Evolutionary conservation across 306 rosid species (phyloP).

Genomic region (Lathyrus sativus): DNA sequence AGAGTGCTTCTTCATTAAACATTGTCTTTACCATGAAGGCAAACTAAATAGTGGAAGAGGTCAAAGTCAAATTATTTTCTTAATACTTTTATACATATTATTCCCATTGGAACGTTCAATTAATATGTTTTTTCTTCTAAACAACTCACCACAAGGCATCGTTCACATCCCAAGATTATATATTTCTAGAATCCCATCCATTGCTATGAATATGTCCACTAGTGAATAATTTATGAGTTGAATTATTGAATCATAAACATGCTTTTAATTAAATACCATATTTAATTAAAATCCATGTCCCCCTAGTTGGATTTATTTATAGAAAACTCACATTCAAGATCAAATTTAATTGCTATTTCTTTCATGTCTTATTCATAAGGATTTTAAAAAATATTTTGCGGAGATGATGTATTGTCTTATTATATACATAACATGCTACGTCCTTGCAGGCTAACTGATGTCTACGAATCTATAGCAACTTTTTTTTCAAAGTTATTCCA

Average conservation of each 20-base stretch:
- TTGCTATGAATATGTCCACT: constrained; percentile 33
- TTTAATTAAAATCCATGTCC: constrained; percentile 41
- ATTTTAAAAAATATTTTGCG: constrained; percentile 26
- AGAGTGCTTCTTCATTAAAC: too few species aligned
- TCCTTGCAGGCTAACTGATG: constrained; percentile 11
- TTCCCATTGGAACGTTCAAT: constrained; percentile 34
- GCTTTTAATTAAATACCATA: constrained; percentile 34
- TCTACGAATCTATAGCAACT: constrained; percentile 19
- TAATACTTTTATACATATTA: background rate
- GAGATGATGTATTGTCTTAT: constrained; percentile 26
- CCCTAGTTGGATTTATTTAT: constrained; percentile 55
- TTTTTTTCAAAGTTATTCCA: constrained; percentile 30
- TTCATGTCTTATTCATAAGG: constrained; percentile 47
- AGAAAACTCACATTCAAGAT: constrained; percentile 36
- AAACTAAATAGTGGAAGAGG: background rate
- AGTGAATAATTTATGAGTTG: constrained; percentile 40
- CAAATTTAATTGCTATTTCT: constrained; percentile 37
- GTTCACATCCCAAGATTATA: constrained; percentile 39
- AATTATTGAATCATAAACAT: constrained; percentile 33
- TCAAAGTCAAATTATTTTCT: constrained; percentile 43
- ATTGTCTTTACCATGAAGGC: too few species aligned
- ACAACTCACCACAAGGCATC: constrained; percentile 46
- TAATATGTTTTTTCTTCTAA: constrained; percentile 1
- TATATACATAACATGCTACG: constrained; percentile 25
- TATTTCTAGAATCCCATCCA: constrained; percentile 22